Evolutionary conservation across 257 asterid species (phyloP), one percentile per base, ranked within the genome.

Genomic region (Linderniella brevidens): DNA sequence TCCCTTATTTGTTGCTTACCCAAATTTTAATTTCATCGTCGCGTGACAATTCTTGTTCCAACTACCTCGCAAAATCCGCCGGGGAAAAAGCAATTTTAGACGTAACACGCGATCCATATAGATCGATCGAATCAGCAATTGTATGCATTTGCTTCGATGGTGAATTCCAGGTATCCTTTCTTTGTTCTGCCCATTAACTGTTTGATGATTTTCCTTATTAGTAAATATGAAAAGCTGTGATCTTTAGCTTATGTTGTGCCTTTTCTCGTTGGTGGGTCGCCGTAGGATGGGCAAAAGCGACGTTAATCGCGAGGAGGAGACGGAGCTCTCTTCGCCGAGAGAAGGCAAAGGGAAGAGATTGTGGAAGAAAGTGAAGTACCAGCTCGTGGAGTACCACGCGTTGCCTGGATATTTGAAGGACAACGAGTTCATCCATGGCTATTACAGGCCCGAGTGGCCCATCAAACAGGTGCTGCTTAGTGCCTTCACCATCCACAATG

Each of bases 391-490:
- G 71, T 90, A 90, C 65, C 79, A 90, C 57, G 62, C 93, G 0
- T 68, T 90, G 76, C 99, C 99, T 47, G 80, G 61, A n/a, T 90
- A 74, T 73, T 81, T 90, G 70, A 85, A 85, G 74, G 96, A 90
- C 70, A 90, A 90, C 50, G 96, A 85, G 63, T 90, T 70, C 37
- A 81, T 85, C 61, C 70, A 70, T 56, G 72, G 86, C 3, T 66
- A 81, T 79, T 90, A 85, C 60, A 67, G 99, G 45, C 41, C 81
- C 13, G 96, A 85, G 55, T 90, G 99, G 96, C 96, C 99, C 49
- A 64, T 90, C 64, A 81, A 70, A 68, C 92, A 85, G 49, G 67
- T 50, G 36, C 54, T 90, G 56, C 86, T 90, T 48, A 90, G 99
- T 69, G 61, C 79, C n/a, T 90, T 90, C 50, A 59, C 80, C 53